These are phyloP conservation scores for Laetiporus sulphureus DNA, from an alignment of 1,284 basidiomycete genomes.

Conservation along the genomic window DNA sequence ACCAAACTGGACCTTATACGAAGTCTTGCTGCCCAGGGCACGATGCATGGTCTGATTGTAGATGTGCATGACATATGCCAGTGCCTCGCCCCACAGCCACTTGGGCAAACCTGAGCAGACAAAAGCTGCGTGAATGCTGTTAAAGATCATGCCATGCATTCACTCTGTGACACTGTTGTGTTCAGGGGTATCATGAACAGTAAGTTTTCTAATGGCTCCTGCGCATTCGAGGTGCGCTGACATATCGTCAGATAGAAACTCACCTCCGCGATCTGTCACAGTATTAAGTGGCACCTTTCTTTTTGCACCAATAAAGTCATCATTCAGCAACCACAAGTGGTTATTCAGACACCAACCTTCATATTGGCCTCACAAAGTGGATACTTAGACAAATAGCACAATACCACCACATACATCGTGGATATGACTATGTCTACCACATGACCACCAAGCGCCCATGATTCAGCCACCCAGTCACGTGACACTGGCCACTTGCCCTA, in stretches of 20 bases:
- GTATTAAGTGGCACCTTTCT: no score
- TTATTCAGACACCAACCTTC: no score
- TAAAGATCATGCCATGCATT: slow-evolving; percentile 14
- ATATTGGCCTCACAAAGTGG: no score
- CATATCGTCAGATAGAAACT: slow-evolving; percentile 10
- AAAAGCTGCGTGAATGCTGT: slow-evolving; percentile 13
- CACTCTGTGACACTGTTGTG: slow-evolving; percentile 32
- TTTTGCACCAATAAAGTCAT: no score
- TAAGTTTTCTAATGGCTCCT: slow-evolving; percentile 7
- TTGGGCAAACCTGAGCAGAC: slow-evolving; percentile 21
- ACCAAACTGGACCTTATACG: not conserved
- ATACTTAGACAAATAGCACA: no score
- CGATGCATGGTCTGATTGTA: slow-evolving; percentile 24
- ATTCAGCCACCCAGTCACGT: no score
- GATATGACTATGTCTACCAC: no score
- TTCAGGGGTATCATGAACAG: slow-evolving; percentile 2
- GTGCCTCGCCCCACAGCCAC: slow-evolving; percentile 34
- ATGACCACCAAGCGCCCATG: no score
- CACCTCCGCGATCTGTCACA: no score
- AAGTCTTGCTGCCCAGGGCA: slow-evolving; percentile 4
- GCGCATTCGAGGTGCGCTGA: slow-evolving; percentile 5
- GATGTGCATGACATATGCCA: slow-evolving; percentile 27
- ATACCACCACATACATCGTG: no score
- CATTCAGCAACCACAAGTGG: no score
- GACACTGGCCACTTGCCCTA: no score